A percentile compares a stretch with the other conserved stretches of the same genome.
Conservation (phyloP, 768 basidiomycete genomes). For the Mycena filopes region DNA sequence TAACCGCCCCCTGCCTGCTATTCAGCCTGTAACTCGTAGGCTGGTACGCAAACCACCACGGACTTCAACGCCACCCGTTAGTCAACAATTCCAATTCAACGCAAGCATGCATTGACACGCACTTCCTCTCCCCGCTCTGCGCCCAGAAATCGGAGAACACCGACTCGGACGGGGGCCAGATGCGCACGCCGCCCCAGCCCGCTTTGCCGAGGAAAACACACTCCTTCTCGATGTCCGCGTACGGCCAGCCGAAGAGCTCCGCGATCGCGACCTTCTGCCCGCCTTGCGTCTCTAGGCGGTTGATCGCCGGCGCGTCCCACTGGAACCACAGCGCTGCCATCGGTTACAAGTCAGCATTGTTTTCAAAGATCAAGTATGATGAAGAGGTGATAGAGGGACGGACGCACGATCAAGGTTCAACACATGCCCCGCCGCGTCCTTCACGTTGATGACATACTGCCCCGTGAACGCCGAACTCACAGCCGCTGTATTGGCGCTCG, state of each 20-base stretch:
- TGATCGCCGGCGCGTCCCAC: conserved; percentile 12
- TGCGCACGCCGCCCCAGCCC: conserved; percentile 22
- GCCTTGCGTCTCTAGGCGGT: conserved; percentile 4
- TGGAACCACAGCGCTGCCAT: conserved; percentile 21
- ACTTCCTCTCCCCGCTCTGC: conserved; percentile 13
- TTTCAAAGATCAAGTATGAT: no score
- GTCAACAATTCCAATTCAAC: no score
- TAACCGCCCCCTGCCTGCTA: conserved; percentile 10
- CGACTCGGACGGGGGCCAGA: conserved; percentile 21
- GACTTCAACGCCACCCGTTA: background rate
- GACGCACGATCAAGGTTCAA: conserved; percentile 15
- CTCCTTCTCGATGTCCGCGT: conserved; percentile 21
- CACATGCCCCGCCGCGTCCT: conserved; percentile 8
- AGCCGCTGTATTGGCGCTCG: background rate
- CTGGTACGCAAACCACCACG: conserved; percentile 22
- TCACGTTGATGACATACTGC: conserved; percentile 5
- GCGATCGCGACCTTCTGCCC: conserved; percentile 23
- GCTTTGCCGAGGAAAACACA: conserved; percentile 22
- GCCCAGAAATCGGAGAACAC: conserved; percentile 24
- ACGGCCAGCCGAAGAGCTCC: conserved; percentile 20
- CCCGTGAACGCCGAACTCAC: conserved; percentile 12
- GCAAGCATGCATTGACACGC: no score
- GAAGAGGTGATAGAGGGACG: no score
- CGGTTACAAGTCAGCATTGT: no score
- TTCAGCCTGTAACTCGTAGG: conserved; percentile 12